phyloP scores from a whole-genome alignment of 1,284 basidiomycete genomes.

The Tylopilus sp. region DNA sequence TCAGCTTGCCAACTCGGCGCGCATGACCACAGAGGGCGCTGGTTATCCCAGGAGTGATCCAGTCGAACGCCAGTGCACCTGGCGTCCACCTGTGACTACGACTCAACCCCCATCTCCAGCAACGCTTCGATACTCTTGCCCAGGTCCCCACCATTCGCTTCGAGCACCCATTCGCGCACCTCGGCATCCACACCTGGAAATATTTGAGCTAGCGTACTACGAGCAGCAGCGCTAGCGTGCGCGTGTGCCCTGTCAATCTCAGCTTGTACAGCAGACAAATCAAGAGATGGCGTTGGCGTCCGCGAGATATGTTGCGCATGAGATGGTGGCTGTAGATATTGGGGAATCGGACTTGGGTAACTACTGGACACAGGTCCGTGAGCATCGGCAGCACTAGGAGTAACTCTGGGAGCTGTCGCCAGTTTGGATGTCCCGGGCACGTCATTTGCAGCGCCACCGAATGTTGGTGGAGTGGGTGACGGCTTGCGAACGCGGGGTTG shows the following conservation, averaged over 20 bases:
- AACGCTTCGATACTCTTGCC: slow-evolving; percentile 85
- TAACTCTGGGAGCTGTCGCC: slow-evolving; percentile 19
- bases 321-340: slow-evolving; percentile 43
- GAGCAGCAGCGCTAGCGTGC: slow-evolving; percentile 59
- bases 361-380: slow-evolving; percentile 34
- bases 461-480: slow-evolving; percentile 35
- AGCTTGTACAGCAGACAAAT: slow-evolving; percentile 67
- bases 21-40: background rate
- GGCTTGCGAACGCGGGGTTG: slow-evolving; percentile 63
- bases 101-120: slow-evolving; percentile 69
- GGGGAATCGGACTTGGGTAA: slow-evolving; percentile 32
- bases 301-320: slow-evolving; percentile 49
- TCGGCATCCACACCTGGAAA: slow-evolving; percentile 81
- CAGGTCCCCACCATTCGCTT: slow-evolving; percentile 84
- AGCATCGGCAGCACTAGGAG: slow-evolving; percentile 42
- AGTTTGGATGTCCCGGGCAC: slow-evolving; percentile 36
- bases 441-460: slow-evolving; percentile 39
- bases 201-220: slow-evolving; percentile 78
- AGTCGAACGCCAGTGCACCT: background rate
- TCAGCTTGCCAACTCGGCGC: background rate
- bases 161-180: slow-evolving; percentile 81
- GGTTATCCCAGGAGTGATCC: background rate
- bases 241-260: slow-evolving; percentile 77
- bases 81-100: slow-evolving; percentile 2
- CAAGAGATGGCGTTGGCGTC: slow-evolving; percentile 66